These are phyloP conservation scores for Starmerella floris DNA, from an alignment of 805 yeast genomes.

Conservation along the genomic window DNA sequence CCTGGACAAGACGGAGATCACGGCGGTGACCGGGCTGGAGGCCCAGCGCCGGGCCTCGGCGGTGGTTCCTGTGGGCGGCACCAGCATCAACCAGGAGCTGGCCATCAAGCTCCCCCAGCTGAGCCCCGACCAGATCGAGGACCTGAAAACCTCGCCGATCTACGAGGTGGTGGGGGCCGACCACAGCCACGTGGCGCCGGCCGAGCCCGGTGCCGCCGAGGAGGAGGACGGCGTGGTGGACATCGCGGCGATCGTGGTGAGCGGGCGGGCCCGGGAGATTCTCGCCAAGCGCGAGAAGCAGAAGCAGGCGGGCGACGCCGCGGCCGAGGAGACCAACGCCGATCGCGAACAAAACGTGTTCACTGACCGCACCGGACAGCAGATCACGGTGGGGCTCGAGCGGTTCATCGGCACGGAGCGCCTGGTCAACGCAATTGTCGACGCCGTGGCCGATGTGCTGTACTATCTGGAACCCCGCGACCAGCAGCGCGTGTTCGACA, in stretches of 20 bases:
- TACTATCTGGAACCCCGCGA: conserved; percentile 50
- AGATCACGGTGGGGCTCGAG: conserved; percentile 69
- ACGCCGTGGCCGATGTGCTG: conserved; percentile 41
- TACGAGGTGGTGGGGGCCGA: conserved; percentile 69
- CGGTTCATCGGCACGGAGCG: conserved; percentile 67
- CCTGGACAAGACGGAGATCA: conserved; percentile 54
- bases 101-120: conserved; percentile 45
- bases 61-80: conserved; percentile 48
- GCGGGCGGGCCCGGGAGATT: conserved; percentile 59
- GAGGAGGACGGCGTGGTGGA: conserved; percentile 67
- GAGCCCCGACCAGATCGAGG: conserved; percentile 47
- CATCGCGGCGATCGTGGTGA: conserved; percentile 77
- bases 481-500: conserved; percentile 75
- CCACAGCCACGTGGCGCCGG: conserved; percentile 36
- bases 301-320: conserved; percentile 27
- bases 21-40: conserved; percentile 67
- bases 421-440: conserved; percentile 43
- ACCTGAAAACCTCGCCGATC: conserved; percentile 57
- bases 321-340: conserved; percentile 36
- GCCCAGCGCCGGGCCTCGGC: conserved; percentile 42
- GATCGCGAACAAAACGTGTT: conserved; percentile 66
- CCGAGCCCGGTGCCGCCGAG: conserved; percentile 24
- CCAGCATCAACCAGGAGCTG: conserved; percentile 44
- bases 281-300: conserved; percentile 49
- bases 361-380: conserved; percentile 43